Base-by-base conservation (phyloP, 2,329 filamentous ascomycete genomes). In the Diplodia sapinea region DNA sequence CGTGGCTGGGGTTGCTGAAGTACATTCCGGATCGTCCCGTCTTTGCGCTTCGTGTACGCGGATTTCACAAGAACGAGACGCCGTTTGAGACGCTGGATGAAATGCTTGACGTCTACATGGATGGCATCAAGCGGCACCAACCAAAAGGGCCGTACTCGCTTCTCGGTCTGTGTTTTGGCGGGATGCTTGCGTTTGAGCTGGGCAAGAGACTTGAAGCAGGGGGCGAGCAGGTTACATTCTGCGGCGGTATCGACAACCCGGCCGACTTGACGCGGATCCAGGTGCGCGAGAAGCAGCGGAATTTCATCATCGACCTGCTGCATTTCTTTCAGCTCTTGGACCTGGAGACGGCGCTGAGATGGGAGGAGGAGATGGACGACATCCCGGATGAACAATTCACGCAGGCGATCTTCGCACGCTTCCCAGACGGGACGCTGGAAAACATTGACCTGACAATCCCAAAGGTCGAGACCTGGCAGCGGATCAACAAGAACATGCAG, bases 231-330 rank as follows among this genome's bases (percentile, higher is more conserved):
- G 66, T 68, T 6, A 8, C 15, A 6, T 68, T 68, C 26, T 57
- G 51, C 15, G 66, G 57, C 26, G 66, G 66, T 12, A 68, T 68
- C 36, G 66, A 68, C 50, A 68, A 68, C n/a, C 66, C 66, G 12
- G 66, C 66, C 2, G 66, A 68, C 40, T 31, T 68, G 66, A 51
- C 13, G 3, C 50, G 56, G 2, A 68, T 68, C 26, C 56, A 63
- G 38, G 50, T 63, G 4, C 57, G 66, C 29, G 26, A 62, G 29
- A 68, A 56, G 51, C 33, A 43, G 9, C 66, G 66, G 4, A 68
- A 64, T 36, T 68, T 68, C 31, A 36, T 68, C 66, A 68, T 68
- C 66, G 66, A 68, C 33, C 38, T 68, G 56, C 50, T 68, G 56
- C 66, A 68, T 40, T 68, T 68, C 31, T 68, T 68, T 57, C 66